Evolutionary conservation across 2,329 filamentous ascomycete genomes (phyloP), one percentile per base, ranked within the genome.

Genomic region (Penicillium crustosum): DNA sequence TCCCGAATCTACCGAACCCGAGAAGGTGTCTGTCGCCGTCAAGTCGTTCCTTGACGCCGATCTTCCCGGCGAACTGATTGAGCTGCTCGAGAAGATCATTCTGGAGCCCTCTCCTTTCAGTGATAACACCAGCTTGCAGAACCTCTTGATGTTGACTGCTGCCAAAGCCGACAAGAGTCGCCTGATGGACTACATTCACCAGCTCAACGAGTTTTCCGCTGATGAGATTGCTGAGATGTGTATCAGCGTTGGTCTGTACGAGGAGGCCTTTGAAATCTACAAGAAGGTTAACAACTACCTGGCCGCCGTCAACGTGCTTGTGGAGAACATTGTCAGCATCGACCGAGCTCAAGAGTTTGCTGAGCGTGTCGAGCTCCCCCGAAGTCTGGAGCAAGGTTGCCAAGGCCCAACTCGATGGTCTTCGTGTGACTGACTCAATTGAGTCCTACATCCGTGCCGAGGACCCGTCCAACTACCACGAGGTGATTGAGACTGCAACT

Each of bases 91-190:
- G 82, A 99, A 97, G 86, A 99, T 99, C 66, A 93, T 99, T 33
- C 82, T 99, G n/a, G 94, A 99, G 81, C 95, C 94, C n/a, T 96
- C 93, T 5, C 91, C 91, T 6, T 99, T 99, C 82, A 97, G 91
- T 69, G 95, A 99, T 78, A 99, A 99, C 77, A 86, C 91, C 70
- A 97, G 91, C 74, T 82, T 99, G 57, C 95, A 99, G 78, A 99
- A 99, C 77, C 79, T 99, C 59, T 86, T 99, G 61, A 91, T 99
- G 82, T 88, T 97, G 70, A 99, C 94, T 27, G 94, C 95, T 44
- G 92, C 92, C 67, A 97, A 97, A 81, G 93, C 94, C 13, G 95
- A 99, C 76, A 96, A 97, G 81, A 85, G 88, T 51, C 90, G 92
- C 68, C 87, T 99, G 57, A 95, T 96, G 86, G 90, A 93, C 73